These are phyloP conservation scores for Bisporella sp. DNA, from an alignment of 2,329 filamentous ascomycete genomes.

Conservation along the genomic window DNA sequence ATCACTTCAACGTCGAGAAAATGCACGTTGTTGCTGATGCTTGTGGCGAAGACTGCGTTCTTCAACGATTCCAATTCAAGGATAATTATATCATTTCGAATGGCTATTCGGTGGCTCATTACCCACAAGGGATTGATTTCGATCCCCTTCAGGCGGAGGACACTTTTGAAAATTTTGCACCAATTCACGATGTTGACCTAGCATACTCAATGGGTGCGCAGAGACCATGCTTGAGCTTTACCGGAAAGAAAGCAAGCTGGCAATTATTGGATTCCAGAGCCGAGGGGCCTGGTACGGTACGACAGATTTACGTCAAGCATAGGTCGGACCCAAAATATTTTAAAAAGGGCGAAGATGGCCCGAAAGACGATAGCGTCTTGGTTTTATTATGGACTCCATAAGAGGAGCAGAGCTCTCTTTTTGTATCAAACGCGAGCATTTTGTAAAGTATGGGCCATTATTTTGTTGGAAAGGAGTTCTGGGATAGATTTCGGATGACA, in stretches of 20 bases:
- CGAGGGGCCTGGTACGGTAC: slow-evolving; percentile 42
- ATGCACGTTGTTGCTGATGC: slow-evolving; percentile 23
- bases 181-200: slow-evolving; percentile 15
- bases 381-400: slow-evolving; percentile 22
- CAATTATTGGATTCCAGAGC: slow-evolving; percentile 43
- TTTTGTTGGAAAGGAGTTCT: no score
- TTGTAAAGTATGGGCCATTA: no score
- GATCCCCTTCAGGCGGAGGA: slow-evolving; percentile 22
- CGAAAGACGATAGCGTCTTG: slow-evolving; percentile 20
- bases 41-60: slow-evolving; percentile 26
- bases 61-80: slow-evolving; percentile 26
- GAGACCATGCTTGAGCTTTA: slow-evolving; percentile 37
- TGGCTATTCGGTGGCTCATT: slow-evolving; percentile 22
- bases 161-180: slow-evolving; percentile 27
- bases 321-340: slow-evolving; percentile 47
- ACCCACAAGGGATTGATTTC: slow-evolving; percentile 25
- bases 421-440: no score
- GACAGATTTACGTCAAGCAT: slow-evolving; percentile 46
- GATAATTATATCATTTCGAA: slow-evolving; percentile 24
- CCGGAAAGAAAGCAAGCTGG: slow-evolving; percentile 45
- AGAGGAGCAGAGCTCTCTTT: not conserved
- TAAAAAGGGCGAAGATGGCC: slow-evolving; percentile 10
- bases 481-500: no score
- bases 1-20: slow-evolving; percentile 14
- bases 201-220: slow-evolving; percentile 41